Evolutionary conservation across 768 basidiomycete genomes (phyloP).

Genomic region (Auriculariales sp.): DNA sequence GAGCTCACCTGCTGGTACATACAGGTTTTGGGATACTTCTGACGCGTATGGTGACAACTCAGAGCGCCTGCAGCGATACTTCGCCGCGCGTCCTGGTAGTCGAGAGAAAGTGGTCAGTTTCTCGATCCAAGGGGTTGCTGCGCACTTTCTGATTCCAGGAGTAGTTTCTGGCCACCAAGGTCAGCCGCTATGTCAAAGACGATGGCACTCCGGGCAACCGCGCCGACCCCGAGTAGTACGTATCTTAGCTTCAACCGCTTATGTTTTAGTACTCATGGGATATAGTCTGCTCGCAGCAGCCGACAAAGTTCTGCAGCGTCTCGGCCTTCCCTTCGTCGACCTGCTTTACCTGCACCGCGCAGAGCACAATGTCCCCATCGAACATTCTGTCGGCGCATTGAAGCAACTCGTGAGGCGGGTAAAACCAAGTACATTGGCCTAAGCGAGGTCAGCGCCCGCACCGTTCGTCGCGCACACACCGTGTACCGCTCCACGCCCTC

Average conservation of each 20-base stretch:
- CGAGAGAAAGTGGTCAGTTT: background rate
- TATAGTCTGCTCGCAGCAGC: background rate
- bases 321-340: conserved; percentile 10
- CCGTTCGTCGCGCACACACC: conserved; percentile 34
- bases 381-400: conserved; percentile 31
- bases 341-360: conserved; percentile 19
- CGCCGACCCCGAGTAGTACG: background rate
- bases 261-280: no score
- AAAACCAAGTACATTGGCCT: conserved; percentile 39
- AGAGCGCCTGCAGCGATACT: background rate
- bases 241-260: no score
- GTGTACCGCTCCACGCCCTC: conserved; percentile 33
- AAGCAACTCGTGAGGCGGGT: conserved; percentile 37
- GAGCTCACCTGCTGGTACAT: background rate
- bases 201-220: background rate
- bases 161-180: conserved; percentile 4
- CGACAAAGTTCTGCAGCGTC: background rate
- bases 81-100: background rate
- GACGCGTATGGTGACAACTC: conserved; percentile 3
- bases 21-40: conserved; percentile 1
- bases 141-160: no score
- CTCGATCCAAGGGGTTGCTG: background rate
- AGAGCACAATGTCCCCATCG: conserved; percentile 18
- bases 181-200: background rate
- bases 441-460: conserved; percentile 31